Base-by-base conservation (phyloP, 352 stramenopile genomes). In the Halophytophthora polymorphica region DNA sequence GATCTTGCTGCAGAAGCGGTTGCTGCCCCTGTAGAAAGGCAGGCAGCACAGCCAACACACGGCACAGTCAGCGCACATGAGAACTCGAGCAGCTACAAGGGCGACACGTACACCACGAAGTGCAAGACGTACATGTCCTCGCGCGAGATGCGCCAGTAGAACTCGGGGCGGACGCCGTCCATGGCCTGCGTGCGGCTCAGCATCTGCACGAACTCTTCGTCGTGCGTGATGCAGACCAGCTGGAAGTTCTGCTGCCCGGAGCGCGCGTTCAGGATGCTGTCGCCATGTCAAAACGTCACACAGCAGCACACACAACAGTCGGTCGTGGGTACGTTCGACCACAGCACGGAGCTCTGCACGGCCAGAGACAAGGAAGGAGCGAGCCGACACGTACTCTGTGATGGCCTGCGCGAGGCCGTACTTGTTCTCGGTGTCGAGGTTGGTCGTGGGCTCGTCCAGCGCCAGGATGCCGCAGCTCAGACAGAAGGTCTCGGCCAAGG, bases 181-280 rank as follows among this genome's bases (percentile, higher is more conserved):
- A 93, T 77, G 6, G 78, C 62, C 52, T 93, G 83, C 11, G 85
- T 87, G 19, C 81, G 74, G 25, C 78, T 90, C 6, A 95, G 72
- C 80, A 93, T 95, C 56, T 93, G 81, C 36, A 96, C 84, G 52
- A 94, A 95, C 29, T 93, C 93, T 70, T 99, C 96, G 66, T 99
- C 98, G 77, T 99, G 98, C 2, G 98, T 99, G 71, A 99, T 99
- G 42, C 98, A 91, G 25, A 99, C 86, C 37, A 99, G 84, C 73
- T 99, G 98, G 64, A 99, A 99, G 69, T 99, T 99, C 48, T 92
- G 83, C 71, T 99, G 97, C 21, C 87, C 72, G 2, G 86, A 77
- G 33, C 98, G 84, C 12, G 89, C 88, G 36, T 93, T 96, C 52
- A 99, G 86, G 53, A 99, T 98, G 53, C 86, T 93, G 42, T 49